Percentiles rank a stretch among this genome's conserved stretches.
phyloP scores from a whole-genome alignment of 257 asterid genomes.

The Datura wrightii region DNA sequence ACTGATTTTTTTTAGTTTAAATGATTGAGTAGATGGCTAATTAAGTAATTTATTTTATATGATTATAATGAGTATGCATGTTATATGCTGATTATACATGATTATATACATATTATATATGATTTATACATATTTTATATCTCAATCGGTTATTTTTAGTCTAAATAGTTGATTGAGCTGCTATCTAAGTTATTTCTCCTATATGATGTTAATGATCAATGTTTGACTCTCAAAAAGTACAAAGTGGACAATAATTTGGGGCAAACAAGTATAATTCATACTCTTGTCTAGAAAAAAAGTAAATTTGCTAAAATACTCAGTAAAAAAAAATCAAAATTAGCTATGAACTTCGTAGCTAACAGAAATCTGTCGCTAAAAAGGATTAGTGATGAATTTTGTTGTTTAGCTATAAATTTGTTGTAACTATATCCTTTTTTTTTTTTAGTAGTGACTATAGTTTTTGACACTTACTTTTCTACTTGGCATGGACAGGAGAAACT shows the following conservation, averaged over 20 bases:
- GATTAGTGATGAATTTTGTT: no score
- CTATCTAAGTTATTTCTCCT: neutral
- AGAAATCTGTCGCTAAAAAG: no score
- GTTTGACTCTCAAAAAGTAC: neutral
- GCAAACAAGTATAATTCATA: neutral
- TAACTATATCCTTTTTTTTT: no score
- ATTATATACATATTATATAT: no score
- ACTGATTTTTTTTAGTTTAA: neutral
- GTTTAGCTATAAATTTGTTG: no score
- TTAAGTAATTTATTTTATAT: neutral
- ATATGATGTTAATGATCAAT: neutral
- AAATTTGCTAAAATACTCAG: neutral
- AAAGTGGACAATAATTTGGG: neutral
- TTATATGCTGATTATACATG: no score
- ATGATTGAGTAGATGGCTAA: neutral
- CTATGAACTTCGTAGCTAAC: no score
- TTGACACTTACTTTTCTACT: neutral
- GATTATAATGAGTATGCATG: neutral
- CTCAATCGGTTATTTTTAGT: neutral
- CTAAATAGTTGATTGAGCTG: neutral
- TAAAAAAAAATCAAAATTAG: no score
- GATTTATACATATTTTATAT: neutral
- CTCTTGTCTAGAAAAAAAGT: no score
- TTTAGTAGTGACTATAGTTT: neutral
- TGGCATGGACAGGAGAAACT: neutral